Conservation (phyloP, 306 rosid genomes). For the Corylus americana region DNA sequence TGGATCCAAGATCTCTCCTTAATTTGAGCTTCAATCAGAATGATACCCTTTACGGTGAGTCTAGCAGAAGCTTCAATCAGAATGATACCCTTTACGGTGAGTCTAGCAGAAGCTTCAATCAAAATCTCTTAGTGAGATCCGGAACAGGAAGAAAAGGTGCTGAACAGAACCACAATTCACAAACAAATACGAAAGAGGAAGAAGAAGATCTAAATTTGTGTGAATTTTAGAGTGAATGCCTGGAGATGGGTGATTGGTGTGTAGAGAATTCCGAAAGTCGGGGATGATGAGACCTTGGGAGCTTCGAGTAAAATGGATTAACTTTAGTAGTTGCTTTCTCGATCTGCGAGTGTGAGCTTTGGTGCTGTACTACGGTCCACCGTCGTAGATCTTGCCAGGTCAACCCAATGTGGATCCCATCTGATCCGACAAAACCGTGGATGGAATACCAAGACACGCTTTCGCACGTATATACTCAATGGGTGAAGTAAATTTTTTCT, state of each 20-base stretch:
- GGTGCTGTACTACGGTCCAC: neutral
- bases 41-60: neutral
- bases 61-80: neutral
- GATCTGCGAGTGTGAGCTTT: neutral
- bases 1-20: slow-evolving; percentile 22
- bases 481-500: too few species aligned
- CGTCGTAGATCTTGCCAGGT: too few species aligned
- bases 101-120: neutral
- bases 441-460: too few species aligned
- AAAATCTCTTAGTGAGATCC: neutral
- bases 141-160: neutral
- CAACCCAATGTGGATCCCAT: too few species aligned
- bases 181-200: neutral
- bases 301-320: neutral
- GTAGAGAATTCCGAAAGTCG: neutral
- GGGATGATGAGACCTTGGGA: neutral
- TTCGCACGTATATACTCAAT: too few species aligned
- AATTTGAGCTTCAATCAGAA: neutral
- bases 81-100: neutral
- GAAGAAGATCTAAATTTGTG: neutral
- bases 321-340: neutral
- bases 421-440: too few species aligned
- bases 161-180: neutral
- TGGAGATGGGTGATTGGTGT: neutral
- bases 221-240: neutral